Evolutionary conservation across 2,329 filamentous ascomycete genomes (phyloP), one percentile per base, ranked within the genome.

Genomic region (Cordyceps cicadae): DNA sequence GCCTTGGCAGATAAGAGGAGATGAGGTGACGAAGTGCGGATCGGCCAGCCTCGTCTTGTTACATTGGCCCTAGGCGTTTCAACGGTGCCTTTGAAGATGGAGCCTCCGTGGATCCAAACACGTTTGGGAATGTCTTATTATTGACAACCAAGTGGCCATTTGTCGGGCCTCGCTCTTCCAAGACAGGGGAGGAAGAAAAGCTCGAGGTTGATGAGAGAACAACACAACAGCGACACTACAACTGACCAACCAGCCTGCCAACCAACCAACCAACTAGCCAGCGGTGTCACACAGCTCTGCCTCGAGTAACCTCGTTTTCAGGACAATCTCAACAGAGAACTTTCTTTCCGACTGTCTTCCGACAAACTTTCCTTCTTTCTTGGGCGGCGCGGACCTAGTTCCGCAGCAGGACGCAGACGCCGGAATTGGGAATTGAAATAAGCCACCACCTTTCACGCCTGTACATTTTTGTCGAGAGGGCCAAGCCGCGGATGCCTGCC

Each of bases 41-140:
- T 59, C 56, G 49, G 56, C 48, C 39, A 59, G 56, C 56, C 56
- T 59, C 49, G 56, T 59, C 56, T 59, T 37, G 56, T 59, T 52
- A 59, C 56, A 59, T 59, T 59, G 55, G 34, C 34, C n/a, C 39
- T 17, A 54, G 21, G 34, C 21, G 24, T 32, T 59, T 45, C 15
- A 58, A 48, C 19, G 32, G 46, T 50, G 24, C 48, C 55, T 26
- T 29, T 34, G 4, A 43, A 8, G 17, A 52, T 46, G 49, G 56
- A 53, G 56, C 56, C 56, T 29, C 29, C 48, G 49, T 45, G 56
- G 56, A 43, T 51, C 46, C 32, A 43, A 15, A 21, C n/a, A 6
- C 53, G 5, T 17, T 52, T 14, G 11, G 37, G 5, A 15, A n/a
- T 12, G 19, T 21, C 34, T n/a, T 21, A 1, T 34, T 29, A 29